Conservation (phyloP, 345 rosid species). For the Ceriops tagal region DNA sequence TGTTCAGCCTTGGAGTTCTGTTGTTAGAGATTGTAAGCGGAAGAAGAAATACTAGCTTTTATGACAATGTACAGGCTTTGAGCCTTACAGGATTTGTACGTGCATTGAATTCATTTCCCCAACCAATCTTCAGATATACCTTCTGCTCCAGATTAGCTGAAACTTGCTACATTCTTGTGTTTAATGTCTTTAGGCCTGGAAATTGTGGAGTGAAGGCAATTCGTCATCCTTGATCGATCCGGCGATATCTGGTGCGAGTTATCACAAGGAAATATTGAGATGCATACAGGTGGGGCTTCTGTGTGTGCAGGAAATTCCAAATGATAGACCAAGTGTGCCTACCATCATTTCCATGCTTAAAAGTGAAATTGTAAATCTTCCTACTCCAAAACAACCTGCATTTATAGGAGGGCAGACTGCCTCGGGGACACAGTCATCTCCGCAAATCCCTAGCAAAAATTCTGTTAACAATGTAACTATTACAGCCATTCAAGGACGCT, state of each 20-base stretch:
- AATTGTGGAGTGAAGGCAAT: slow-evolving; percentile 11
- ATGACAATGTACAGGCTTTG: slow-evolving; percentile 1
- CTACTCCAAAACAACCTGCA: slow-evolving; percentile 15
- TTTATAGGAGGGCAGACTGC: background rate
- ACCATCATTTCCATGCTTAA: slow-evolving; percentile 10
- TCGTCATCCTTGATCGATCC: background rate
- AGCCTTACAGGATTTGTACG: slow-evolving; percentile 18
- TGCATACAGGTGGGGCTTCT: slow-evolving; percentile 13
- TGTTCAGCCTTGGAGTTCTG: slow-evolving; percentile 19
- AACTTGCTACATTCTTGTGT: background rate
- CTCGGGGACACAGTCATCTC: background rate
- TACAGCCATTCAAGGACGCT: slow-evolving; percentile 17
- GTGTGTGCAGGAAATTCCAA: slow-evolving; percentile 13
- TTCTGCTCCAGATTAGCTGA: background rate
- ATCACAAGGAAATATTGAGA: background rate
- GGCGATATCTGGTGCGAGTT: background rate
- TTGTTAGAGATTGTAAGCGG: slow-evolving; percentile 17
- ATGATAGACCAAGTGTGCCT: slow-evolving; percentile 13
- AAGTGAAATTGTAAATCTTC: slow-evolving; percentile 10
- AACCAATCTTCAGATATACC: background rate
- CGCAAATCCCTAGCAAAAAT: background rate
- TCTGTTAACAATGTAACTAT: slow-evolving; percentile 22
- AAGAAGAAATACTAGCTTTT: slow-evolving; percentile 6
- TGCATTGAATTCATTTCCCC: background rate
- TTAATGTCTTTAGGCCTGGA: slow-evolving; percentile 11